These are phyloP conservation scores for Thielaviopsis musarum DNA, from an alignment of 2,329 filamentous ascomycete species.

Conservation along the genomic window DNA sequence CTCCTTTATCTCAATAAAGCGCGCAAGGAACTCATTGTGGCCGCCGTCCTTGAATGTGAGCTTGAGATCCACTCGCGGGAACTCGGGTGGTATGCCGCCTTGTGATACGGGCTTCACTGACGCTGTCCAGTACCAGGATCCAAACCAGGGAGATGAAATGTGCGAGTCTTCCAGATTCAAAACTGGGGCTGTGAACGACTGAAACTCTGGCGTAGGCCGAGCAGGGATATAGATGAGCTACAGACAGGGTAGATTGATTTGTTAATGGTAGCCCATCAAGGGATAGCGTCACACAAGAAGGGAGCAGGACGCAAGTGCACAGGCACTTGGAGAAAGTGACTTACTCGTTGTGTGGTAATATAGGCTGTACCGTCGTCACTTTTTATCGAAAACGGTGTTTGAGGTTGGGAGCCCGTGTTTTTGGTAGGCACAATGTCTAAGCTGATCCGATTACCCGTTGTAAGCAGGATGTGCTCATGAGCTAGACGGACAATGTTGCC, in stretches of 20 bases:
- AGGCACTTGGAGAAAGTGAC: conserved; percentile 16
- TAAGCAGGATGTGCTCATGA: conserved; percentile 66
- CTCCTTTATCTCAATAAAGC: conserved; percentile 73
- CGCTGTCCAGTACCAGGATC: conserved; percentile 78
- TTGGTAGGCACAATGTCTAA: conserved; percentile 58
- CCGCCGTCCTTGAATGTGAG: conserved; percentile 89
- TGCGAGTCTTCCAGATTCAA: conserved; percentile 76
- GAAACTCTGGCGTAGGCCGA: conserved; percentile 49
- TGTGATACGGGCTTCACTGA: conserved; percentile 64
- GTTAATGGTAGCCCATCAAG: neutral
- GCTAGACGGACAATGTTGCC: conserved; percentile 69
- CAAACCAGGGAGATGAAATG: conserved; percentile 79
- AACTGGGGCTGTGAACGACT: conserved; percentile 80
- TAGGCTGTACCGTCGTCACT: conserved; percentile 61
- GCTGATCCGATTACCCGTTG: conserved; percentile 61
- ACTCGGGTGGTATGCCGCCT: conserved; percentile 61
- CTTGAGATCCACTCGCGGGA: conserved; percentile 61
- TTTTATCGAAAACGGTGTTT: conserved; percentile 23
- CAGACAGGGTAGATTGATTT: neutral
- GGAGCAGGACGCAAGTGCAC: neutral
- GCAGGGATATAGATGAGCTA: conserved; percentile 79
- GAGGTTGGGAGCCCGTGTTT: conserved; percentile 39
- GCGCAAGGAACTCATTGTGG: conserved; percentile 76
- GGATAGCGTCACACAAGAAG: neutral
- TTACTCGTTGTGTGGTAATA: conserved; percentile 71